A percentile compares a stretch with the other conserved stretches of the same genome.
phyloP scores from a whole-genome alignment of 2,329 filamentous ascomycete species.

The Ramichloridium luteum region DNA sequence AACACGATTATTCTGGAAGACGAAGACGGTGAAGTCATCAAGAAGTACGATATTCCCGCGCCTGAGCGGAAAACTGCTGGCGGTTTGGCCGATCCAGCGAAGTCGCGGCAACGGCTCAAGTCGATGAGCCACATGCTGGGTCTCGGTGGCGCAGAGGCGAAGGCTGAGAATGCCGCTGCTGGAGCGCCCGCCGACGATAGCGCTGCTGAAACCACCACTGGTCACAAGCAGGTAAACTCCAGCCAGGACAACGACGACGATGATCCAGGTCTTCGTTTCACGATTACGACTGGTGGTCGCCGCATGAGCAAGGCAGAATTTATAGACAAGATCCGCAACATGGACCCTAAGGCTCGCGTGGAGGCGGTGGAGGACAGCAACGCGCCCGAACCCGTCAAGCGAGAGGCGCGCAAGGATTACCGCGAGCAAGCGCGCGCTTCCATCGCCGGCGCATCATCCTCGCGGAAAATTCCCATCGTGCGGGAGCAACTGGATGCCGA shows the following conservation, averaged over 20 bases:
- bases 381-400: conserved; percentile 36
- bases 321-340: conserved; percentile 57
- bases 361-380: conserved; percentile 37
- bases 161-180: conserved; percentile 15
- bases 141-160: conserved; percentile 21
- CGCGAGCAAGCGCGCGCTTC: conserved; percentile 19
- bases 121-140: conserved; percentile 45
- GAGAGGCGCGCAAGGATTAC: conserved; percentile 33
- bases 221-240: conserved; percentile 13
- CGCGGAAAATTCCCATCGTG: conserved; percentile 13
- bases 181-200: conserved; percentile 6
- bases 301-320: conserved; percentile 75
- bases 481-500: conserved; percentile 13
- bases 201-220: conserved; percentile 9
- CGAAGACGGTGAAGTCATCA: conserved; percentile 74
- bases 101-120: conserved; percentile 33
- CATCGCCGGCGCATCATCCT: conserved; percentile 5
- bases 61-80: conserved; percentile 28
- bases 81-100: conserved; percentile 9
- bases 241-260: conserved; percentile 41
- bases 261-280: conserved; percentile 63
- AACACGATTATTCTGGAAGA: conserved; percentile 86
- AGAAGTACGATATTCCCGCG: conserved; percentile 63
- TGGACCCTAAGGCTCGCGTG: conserved; percentile 54
- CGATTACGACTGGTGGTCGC: conserved; percentile 57